These are phyloP conservation scores for Pholiota adiposa DNA, from an alignment of 1,284 basidiomycete genomes.

Conservation along the genomic window DNA sequence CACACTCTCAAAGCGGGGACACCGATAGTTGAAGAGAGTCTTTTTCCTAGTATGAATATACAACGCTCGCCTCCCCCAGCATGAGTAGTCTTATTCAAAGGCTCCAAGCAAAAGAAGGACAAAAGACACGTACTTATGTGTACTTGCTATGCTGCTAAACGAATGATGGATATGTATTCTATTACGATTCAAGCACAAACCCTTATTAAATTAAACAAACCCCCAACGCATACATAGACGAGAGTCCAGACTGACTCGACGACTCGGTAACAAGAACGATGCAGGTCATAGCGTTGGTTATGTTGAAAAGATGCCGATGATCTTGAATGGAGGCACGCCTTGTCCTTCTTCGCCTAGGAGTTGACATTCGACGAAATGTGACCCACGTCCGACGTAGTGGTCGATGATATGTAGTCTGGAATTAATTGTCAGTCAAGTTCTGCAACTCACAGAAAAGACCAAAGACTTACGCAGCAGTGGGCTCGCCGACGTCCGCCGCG, in stretches of 20 bases:
- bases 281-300: too few relatives aligned
- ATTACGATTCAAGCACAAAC: slow-evolving; percentile 1
- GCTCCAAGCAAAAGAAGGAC: background rate
- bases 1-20: too few relatives aligned
- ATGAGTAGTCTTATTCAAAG: background rate
- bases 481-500: slow-evolving; percentile 52
- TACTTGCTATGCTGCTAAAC: background rate
- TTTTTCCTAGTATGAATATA: slow-evolving; percentile 1
- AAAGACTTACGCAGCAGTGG: slow-evolving; percentile 58
- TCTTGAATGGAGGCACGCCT: slow-evolving; percentile 77
- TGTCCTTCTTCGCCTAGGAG: slow-evolving; percentile 82
- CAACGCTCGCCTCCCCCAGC: background rate
- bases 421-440: slow-evolving; percentile 1
- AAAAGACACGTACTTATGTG: background rate
- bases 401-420: slow-evolving; percentile 79
- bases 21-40: background rate
- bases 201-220: slow-evolving; percentile 2
- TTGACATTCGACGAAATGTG: slow-evolving; percentile 87
- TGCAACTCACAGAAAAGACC: background rate
- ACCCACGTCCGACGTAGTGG: slow-evolving; percentile 72
- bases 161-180: background rate
- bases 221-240: background rate
- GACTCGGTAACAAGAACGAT: background rate
- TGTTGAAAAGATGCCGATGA: slow-evolving; percentile 82
- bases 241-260: background rate